Percentiles rank a stretch among this genome's conserved stretches.
phyloP scores from a whole-genome alignment of 257 asterid genomes.

The Penstemon newberryi region DNA sequence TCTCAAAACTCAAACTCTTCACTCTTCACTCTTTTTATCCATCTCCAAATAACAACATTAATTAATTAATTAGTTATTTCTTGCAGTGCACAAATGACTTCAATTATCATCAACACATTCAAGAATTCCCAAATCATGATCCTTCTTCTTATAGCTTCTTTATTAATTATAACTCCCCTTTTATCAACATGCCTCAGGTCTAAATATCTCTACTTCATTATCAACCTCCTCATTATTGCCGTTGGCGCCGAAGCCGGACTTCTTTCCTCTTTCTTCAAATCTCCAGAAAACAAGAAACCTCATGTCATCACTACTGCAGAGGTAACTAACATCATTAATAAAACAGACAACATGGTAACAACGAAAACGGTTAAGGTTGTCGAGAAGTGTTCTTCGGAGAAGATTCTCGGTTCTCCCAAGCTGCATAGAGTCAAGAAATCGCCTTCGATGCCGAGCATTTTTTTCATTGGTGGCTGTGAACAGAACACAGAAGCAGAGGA shows the following conservation, averaged over 20 bases:
- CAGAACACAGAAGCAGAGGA: slow-evolving; percentile 17
- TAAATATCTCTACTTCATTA: slow-evolving; percentile 49
- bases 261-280: slow-evolving; percentile 42
- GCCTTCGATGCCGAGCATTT: slow-evolving; percentile 41
- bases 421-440: slow-evolving; percentile 25
- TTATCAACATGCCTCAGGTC: slow-evolving; percentile 48
- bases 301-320: not conserved
- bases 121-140: slow-evolving; percentile 40
- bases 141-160: slow-evolving; percentile 35
- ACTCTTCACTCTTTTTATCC: not conserved
- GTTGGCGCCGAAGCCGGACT: slow-evolving; percentile 70
- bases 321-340: not conserved
- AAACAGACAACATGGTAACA: not conserved
- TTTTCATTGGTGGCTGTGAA: slow-evolving; percentile 40
- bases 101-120: slow-evolving; percentile 29
- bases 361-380: slow-evolving; percentile 14
- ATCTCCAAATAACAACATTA: not conserved
- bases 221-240: slow-evolving; percentile 52
- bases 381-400: slow-evolving; percentile 30
- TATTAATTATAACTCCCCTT: slow-evolving; percentile 48
- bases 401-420: slow-evolving; percentile 19
- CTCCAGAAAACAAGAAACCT: slow-evolving; percentile 29
- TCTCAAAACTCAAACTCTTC: not conserved
- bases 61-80: too few relatives aligned
- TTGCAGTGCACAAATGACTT: too few relatives aligned